Conservation (phyloP, 2,329 filamentous ascomycete genomes). For the Monosporascus cannonballus region DNA sequence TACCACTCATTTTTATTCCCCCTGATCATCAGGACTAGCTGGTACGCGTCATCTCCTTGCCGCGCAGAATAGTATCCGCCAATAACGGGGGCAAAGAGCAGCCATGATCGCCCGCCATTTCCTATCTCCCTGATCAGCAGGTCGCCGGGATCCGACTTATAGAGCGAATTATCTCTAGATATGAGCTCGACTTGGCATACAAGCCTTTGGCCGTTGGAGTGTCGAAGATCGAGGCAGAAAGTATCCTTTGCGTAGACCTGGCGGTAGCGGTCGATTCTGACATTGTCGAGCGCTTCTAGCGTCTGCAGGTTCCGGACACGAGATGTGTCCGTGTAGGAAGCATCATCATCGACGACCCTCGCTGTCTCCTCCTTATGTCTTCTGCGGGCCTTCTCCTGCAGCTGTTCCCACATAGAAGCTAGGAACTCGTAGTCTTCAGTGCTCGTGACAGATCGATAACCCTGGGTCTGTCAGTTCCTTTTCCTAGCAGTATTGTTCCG, state of each 20-base stretch:
- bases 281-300: slow-evolving; percentile 62
- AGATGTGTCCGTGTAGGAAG: slow-evolving; percentile 73
- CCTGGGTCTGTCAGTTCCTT: slow-evolving; percentile 37
- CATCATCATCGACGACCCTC: slow-evolving; percentile 78
- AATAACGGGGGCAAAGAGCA: slow-evolving; percentile 87
- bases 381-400: slow-evolving; percentile 72
- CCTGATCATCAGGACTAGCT: slow-evolving; percentile 83
- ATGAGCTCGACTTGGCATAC: slow-evolving; percentile 86
- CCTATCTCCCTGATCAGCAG: slow-evolving; percentile 91
- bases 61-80: slow-evolving; percentile 71
- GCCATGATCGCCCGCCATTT: slow-evolving; percentile 63
- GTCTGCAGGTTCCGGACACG: slow-evolving; percentile 74
- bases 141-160: slow-evolving; percentile 65
- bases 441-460: slow-evolving; percentile 51
- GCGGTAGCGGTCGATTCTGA: slow-evolving; percentile 67
- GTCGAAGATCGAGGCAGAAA: slow-evolving; percentile 77
- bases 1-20: slow-evolving; percentile 72
- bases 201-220: slow-evolving; percentile 85
- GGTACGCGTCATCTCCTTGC: slow-evolving; percentile 60
- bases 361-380: slow-evolving; percentile 67
- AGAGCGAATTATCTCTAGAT: slow-evolving; percentile 71
- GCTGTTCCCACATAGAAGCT: slow-evolving; percentile 57
- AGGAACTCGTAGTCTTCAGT: slow-evolving; percentile 50
- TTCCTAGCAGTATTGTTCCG: neutral
- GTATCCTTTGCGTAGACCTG: slow-evolving; percentile 86